phyloP scores from a whole-genome alignment of 768 basidiomycete genomes.

The Auricularia cornea region DNA sequence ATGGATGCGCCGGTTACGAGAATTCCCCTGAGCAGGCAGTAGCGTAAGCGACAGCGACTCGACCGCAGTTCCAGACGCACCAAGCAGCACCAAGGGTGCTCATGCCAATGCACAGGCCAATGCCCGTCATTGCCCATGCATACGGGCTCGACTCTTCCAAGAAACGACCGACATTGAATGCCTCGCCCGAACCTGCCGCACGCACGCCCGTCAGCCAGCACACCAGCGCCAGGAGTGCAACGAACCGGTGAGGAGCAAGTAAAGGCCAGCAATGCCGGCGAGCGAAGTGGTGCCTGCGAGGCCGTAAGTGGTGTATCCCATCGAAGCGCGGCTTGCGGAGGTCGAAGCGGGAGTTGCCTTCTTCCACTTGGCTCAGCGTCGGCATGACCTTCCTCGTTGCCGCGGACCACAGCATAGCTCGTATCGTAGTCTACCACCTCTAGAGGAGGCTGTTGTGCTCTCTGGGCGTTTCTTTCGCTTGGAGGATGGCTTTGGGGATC shows the following conservation, averaged over 20 bases:
- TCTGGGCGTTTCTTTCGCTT: too few relatives aligned
- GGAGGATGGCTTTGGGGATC: too few relatives aligned
- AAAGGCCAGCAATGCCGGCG: constrained; percentile 61
- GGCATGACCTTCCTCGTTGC: not conserved
- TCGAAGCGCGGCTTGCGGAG: constrained; percentile 6
- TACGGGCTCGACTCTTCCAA: constrained; percentile 92
- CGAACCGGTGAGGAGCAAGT: constrained; percentile 84
- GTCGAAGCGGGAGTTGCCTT: not conserved
- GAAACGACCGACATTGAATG: constrained; percentile 91
- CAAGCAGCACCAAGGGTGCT: constrained; percentile 94
- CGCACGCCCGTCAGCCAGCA: not conserved
- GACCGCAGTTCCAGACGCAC: constrained; percentile 31
- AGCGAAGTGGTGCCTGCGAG: constrained; percentile 45
- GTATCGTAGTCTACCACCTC: not conserved
- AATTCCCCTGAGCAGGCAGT: constrained; percentile 66
- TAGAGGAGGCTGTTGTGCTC: too few relatives aligned
- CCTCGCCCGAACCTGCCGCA: constrained; percentile 67
- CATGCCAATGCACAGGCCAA: constrained; percentile 87
- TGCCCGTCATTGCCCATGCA: constrained; percentile 84
- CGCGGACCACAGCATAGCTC: not conserved
- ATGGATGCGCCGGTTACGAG: constrained; percentile 96
- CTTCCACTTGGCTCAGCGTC: not conserved
- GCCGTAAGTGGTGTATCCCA: constrained; percentile 23
- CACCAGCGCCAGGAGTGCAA: constrained; percentile 1
- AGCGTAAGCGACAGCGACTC: not conserved